A percentile compares a stretch with the other conserved stretches of the same genome.
These are phyloP conservation scores for Diaporthe citriasiana DNA, from an alignment of 2,329 filamentous ascomycete species.

Conservation along the genomic window DNA sequence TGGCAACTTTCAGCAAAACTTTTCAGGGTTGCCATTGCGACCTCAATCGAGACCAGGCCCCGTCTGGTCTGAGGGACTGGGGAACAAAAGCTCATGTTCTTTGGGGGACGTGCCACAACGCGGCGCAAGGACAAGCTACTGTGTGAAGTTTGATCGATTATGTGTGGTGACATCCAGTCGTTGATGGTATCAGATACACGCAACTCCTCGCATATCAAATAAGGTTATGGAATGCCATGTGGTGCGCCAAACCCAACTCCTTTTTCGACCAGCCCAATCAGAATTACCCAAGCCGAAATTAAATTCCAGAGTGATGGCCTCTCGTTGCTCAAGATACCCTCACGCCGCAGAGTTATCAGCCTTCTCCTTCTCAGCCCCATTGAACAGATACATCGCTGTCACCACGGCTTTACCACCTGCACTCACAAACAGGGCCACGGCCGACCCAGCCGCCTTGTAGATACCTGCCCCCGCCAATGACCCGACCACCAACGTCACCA, in stretches of 20 bases:
- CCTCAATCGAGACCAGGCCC: neutral
- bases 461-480: constrained; percentile 66
- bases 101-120: neutral
- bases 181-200: constrained; percentile 5
- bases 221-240: neutral
- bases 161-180: constrained; percentile 1
- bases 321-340: neutral
- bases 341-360: constrained; percentile 3
- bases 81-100: too few species aligned
- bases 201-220: constrained; percentile 11
- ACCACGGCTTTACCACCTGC: constrained; percentile 62
- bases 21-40: neutral
- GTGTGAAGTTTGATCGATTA: neutral
- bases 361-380: constrained; percentile 52
- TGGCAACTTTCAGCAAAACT: neutral
- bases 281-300: neutral
- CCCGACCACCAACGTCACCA: constrained; percentile 62
- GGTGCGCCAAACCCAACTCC: neutral
- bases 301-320: neutral
- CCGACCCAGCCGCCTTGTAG: constrained; percentile 59
- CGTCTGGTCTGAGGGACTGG: neutral
- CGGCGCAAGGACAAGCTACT: neutral
- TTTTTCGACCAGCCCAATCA: neutral
- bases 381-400: constrained; percentile 60
- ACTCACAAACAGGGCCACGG: constrained; percentile 59